Percentiles rank a stretch among this genome's conserved stretches.
phyloP scores from a whole-genome alignment of 768 basidiomycete species.

The Lactarius akahatsu region DNA sequence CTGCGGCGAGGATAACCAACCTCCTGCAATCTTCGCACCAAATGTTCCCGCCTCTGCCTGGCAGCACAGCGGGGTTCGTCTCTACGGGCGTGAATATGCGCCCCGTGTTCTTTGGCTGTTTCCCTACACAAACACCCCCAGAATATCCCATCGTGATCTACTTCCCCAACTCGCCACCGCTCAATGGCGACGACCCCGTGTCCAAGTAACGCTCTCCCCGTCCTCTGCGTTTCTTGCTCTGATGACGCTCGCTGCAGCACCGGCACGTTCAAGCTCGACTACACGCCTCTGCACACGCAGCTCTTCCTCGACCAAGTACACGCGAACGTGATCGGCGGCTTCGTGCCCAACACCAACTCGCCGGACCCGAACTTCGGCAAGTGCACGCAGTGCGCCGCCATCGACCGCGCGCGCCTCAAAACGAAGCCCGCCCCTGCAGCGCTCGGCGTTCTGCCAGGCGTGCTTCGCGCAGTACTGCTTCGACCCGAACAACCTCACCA shows the following conservation, averaged over 20 bases:
- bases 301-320: conserved; percentile 64
- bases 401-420: conserved; percentile 39
- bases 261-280: conserved; percentile 58
- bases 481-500: conserved; percentile 32
- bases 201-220: conserved; percentile 49
- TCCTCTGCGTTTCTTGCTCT: background rate
- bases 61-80: conserved; percentile 50
- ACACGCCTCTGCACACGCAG: conserved; percentile 51
- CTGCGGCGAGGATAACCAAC: conserved; percentile 45
- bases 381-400: conserved; percentile 70
- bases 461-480: conserved; percentile 37
- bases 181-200: conserved; percentile 58
- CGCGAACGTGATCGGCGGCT: conserved; percentile 56
- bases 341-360: conserved; percentile 54
- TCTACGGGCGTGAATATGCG: conserved; percentile 60
- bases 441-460: conserved; percentile 32
- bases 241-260: conserved; percentile 40
- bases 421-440: conserved; percentile 25
- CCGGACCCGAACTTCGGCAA: conserved; percentile 57
- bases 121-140: conserved; percentile 47
- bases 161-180: conserved; percentile 74
- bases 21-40: conserved; percentile 53
- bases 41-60: conserved; percentile 63
- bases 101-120: conserved; percentile 81
- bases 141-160: conserved; percentile 71